Percentiles rank a stretch among this genome's conserved stretches.
Evolutionary conservation across 2,329 filamentous ascomycete species (phyloP).

Genomic region (Triangularia verruculosa): DNA sequence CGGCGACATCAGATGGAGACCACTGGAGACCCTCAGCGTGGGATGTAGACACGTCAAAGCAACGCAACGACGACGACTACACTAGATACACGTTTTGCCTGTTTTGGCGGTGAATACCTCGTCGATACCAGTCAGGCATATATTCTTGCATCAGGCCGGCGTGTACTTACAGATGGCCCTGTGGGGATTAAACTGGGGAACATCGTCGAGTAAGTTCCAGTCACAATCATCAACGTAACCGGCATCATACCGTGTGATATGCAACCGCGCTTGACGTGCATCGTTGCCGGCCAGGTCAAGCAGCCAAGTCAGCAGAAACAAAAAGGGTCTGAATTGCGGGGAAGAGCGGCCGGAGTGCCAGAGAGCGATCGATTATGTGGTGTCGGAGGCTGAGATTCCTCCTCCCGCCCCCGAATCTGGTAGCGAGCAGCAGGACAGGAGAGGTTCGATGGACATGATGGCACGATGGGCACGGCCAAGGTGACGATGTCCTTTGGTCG

Average conservation of each 20-base stretch:
- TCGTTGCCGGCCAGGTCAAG: neutral
- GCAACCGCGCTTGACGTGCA: neutral
- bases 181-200: constrained; percentile 18
- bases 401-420: constrained; percentile 6
- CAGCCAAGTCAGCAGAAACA: neutral
- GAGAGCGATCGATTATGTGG: constrained; percentile 11
- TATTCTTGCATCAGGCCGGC: neutral
- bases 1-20: constrained; percentile 5
- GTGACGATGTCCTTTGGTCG: constrained; percentile 13
- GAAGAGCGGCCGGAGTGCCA: neutral
- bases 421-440: constrained; percentile 5
- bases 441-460: constrained; percentile 3
- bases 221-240: constrained; percentile 27
- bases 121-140: neutral
- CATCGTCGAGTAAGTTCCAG: constrained; percentile 21
- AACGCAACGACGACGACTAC: constrained; percentile 3
- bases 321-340: constrained; percentile 13
- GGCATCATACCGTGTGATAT: constrained; percentile 18
- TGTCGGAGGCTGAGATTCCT: constrained; percentile 24
- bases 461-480: neutral
- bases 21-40: neutral
- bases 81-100: constrained; percentile 1
- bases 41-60: constrained; percentile 5
- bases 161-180: neutral
- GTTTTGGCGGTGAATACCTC: constrained; percentile 6